Evolutionary conservation across 345 rosid species (phyloP).

Genomic region (Populus deltoides): DNA sequence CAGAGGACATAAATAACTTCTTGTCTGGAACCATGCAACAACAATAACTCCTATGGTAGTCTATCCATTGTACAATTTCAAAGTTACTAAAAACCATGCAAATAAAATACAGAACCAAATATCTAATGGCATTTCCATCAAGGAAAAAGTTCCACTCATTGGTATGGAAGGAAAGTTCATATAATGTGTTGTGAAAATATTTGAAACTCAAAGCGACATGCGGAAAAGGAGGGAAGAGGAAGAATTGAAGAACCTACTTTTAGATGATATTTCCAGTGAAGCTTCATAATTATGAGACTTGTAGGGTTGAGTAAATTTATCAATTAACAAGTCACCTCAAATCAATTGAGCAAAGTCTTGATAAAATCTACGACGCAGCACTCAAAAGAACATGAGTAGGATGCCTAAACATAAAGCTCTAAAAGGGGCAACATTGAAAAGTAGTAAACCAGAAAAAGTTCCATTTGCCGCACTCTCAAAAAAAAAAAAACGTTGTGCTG

Average conservation of each 20-base stretch:
- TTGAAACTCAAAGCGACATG: not conserved
- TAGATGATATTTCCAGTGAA: too few relatives aligned
- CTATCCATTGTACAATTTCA: not conserved
- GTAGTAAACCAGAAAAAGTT: not conserved
- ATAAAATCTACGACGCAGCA: not conserved
- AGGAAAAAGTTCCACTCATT: not conserved
- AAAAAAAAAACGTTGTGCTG: not conserved
- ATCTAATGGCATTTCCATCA: not conserved
- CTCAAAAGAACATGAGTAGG: not conserved
- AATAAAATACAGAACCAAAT: not conserved
- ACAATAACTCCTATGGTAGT: not conserved
- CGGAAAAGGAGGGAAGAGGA: not conserved
- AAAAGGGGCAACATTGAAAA: not conserved
- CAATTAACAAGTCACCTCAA: not conserved
- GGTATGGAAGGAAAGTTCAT: not conserved
- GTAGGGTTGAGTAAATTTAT: not conserved
- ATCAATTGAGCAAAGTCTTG: not conserved
- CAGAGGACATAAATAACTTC: not conserved
- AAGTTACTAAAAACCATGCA: not conserved
- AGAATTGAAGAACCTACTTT: not conserved
- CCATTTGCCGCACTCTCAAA: not conserved
- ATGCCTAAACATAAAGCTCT: not conserved
- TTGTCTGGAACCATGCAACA: not conserved
- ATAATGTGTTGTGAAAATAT: not conserved
- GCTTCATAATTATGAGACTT: not conserved